Conservation (phyloP, 768 basidiomycete species). For the Fibroporia radiculosa region DNA sequence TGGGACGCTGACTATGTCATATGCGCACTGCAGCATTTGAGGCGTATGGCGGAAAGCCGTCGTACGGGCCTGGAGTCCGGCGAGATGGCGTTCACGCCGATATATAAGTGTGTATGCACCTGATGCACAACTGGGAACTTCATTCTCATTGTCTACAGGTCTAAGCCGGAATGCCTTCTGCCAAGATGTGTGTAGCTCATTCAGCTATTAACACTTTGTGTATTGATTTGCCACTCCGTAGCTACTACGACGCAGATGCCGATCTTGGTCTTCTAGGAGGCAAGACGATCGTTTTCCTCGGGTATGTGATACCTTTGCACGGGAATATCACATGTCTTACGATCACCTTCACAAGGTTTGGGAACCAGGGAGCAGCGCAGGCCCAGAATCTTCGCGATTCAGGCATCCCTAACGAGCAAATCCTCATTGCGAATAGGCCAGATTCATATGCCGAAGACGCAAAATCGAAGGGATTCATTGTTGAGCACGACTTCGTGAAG, state of each 20-base stretch:
- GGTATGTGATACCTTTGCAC: conserved; percentile 27
- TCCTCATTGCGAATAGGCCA: conserved; percentile 48
- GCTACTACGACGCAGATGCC: conserved; percentile 59
- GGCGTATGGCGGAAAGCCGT: not conserved
- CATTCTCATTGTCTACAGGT: not conserved
- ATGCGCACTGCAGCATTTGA: not conserved
- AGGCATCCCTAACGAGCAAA: conserved; percentile 53
- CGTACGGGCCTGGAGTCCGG: conserved; percentile 1
- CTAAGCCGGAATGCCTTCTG: conserved; percentile 20
- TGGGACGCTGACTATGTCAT: conserved; percentile 9
- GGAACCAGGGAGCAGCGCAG: conserved; percentile 61
- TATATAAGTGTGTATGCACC: conserved; percentile 1
- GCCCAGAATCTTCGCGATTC: conserved; percentile 60
- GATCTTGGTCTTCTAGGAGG: conserved; percentile 37
- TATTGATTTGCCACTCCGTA: conserved; percentile 12
- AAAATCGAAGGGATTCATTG: conserved; percentile 46
- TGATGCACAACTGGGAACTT: not conserved
- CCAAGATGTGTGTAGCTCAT: conserved; percentile 42
- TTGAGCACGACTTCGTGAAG: conserved; percentile 48
- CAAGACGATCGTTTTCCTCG: conserved; percentile 54
- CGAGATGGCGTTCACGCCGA: not conserved
- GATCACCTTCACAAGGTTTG: conserved; percentile 33
- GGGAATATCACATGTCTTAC: not conserved
- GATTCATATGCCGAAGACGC: conserved; percentile 54
- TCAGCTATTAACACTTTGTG: not conserved